Percentiles rank a stretch among this genome's conserved stretches.
These are phyloP conservation scores for Epicoccum sorghinum DNA, from an alignment of 2,329 filamentous ascomycete species.

Conservation along the genomic window DNA sequence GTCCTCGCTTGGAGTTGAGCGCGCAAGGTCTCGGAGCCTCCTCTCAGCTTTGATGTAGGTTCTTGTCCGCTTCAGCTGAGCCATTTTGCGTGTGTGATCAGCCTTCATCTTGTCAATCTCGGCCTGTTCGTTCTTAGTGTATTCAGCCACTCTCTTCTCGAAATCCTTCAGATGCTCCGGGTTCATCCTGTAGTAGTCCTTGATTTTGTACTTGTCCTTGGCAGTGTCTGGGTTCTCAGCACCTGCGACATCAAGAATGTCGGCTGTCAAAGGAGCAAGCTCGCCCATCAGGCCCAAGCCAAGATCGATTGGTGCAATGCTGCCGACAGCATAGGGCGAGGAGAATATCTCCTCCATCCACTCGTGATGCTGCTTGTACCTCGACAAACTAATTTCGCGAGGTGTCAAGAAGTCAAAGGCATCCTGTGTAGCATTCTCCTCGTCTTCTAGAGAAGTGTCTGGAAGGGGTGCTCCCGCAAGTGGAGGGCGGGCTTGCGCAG, in stretches of 20 bases:
- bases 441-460: conserved; percentile 73
- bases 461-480: conserved; percentile 28
- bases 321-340: conserved; percentile 83
- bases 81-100: conserved; percentile 76
- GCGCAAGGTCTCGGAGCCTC: conserved; percentile 70
- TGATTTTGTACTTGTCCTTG: conserved; percentile 43
- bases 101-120: conserved; percentile 87
- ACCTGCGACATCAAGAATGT: conserved; percentile 72
- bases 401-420: conserved; percentile 89
- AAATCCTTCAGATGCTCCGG: conserved; percentile 83
- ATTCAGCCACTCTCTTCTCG: conserved; percentile 74
- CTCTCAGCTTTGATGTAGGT: conserved; percentile 76
- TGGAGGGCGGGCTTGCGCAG: conserved; percentile 53
- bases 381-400: conserved; percentile 82
- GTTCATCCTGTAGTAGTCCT: conserved; percentile 71
- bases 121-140: conserved; percentile 73
- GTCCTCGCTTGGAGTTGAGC: conserved; percentile 42
- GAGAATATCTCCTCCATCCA: conserved; percentile 99
- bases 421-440: conserved; percentile 87
- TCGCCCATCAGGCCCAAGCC: conserved; percentile 81
- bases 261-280: conserved; percentile 79
- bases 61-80: conserved; percentile 73
- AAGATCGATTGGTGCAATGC: conserved; percentile 86
- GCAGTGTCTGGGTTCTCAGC: conserved; percentile 35
- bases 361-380: conserved; percentile 94